Conservation (phyloP, 495 filamentous ascomycete genomes). For the Xylaria castorea region DNA sequence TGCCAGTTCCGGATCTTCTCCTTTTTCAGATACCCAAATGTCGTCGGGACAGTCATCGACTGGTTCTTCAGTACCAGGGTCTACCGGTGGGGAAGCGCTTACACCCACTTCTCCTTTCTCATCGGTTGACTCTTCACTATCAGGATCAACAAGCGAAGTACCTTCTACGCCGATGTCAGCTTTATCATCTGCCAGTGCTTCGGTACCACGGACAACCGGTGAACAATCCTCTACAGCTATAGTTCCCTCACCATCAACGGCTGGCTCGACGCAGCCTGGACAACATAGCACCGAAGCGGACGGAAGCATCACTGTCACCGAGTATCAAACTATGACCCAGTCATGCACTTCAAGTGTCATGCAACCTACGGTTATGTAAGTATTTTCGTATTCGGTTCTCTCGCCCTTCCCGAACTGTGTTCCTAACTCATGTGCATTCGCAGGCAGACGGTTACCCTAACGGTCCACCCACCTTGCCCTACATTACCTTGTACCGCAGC, state of each 20-base stretch:
- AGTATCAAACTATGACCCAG: conserved; percentile 21
- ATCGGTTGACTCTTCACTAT: not conserved
- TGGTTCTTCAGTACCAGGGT: not conserved
- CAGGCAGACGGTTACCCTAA: conserved; percentile 30
- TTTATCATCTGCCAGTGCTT: not conserved
- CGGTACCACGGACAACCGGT: not conserved
- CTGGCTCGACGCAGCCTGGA: conserved; percentile 20
- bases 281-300: conserved; percentile 5
- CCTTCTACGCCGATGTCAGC: not conserved
- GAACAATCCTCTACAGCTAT: not conserved
- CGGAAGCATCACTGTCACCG: conserved; percentile 9
- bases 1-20: not conserved
- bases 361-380: conserved; percentile 32
- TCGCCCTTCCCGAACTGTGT: not conserved
- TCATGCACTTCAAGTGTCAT: conserved; percentile 20
- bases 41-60: not conserved
- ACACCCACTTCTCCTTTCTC: not conserved
- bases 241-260: conserved; percentile 15
- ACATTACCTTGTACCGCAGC: conserved; percentile 28
- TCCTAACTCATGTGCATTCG: conserved; percentile 28
- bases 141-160: not conserved
- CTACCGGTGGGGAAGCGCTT: not conserved
- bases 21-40: not conserved
- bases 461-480: conserved; percentile 32
- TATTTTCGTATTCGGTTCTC: not conserved